These are phyloP conservation scores for Pseudonectria buxi DNA, from an alignment of 2,329 filamentous ascomycete species.

Conservation along the genomic window DNA sequence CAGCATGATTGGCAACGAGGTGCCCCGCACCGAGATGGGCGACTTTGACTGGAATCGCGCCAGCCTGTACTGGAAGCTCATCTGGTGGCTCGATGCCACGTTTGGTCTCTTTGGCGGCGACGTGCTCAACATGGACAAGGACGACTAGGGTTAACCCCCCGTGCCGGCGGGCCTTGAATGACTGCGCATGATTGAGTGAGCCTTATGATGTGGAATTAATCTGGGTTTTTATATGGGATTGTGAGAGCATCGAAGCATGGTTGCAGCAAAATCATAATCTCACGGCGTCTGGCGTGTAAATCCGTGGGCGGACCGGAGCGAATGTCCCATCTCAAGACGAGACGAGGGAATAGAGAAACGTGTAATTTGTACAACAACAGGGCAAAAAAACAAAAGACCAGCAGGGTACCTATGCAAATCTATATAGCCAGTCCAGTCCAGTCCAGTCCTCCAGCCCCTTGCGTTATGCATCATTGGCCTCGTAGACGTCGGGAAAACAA, in stretches of 20 bases:
- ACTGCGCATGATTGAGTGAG: neutral
- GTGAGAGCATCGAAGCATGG: slow-evolving; percentile 10
- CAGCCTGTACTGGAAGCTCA: slow-evolving; percentile 61
- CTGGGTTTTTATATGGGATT: slow-evolving; percentile 22
- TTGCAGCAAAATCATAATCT: slow-evolving; percentile 11
- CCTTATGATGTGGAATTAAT: slow-evolving; percentile 3
- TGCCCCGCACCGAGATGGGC: slow-evolving; percentile 65
- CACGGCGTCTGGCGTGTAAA: slow-evolving; percentile 21
- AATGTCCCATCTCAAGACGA: neutral
- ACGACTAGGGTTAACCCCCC: too few species aligned
- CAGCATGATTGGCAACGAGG: slow-evolving; percentile 67
- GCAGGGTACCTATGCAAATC: slow-evolving; percentile 17
- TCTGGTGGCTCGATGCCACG: slow-evolving; percentile 55
- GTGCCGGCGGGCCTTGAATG: too few species aligned
- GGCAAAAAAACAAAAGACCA: too few species aligned
- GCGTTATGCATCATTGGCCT: too few species aligned
- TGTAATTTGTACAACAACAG: slow-evolving; percentile 17
- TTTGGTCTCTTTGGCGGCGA: slow-evolving; percentile 55
- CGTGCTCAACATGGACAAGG: slow-evolving; percentile 50
- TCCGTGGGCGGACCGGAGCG: slow-evolving; percentile 1
- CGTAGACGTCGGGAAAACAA: too few species aligned
- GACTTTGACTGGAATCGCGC: slow-evolving; percentile 69
- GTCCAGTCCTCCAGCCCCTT: slow-evolving; percentile 10
- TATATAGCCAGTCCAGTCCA: slow-evolving; percentile 12
- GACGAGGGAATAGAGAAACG: slow-evolving; percentile 4